Percentiles rank a stretch among this genome's conserved stretches.
These are phyloP conservation scores for Patellifolia procumbens DNA, from an alignment of 179 eudicot species.

Conservation along the genomic window DNA sequence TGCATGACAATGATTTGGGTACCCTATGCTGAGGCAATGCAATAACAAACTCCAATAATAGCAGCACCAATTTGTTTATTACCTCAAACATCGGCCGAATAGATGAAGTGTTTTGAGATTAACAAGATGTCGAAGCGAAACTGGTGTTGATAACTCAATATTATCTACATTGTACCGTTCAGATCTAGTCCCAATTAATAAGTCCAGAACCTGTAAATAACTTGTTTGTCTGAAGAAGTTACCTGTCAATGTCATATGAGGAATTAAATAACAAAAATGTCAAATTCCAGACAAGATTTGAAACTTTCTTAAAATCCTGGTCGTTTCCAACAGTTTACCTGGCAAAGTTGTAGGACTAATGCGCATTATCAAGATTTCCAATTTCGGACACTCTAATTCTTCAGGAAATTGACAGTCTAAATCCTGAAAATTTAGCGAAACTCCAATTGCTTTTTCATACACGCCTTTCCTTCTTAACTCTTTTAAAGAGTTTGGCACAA, in stretches of 20 bases:
- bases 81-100: not conserved
- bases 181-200: not conserved
- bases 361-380: not conserved
- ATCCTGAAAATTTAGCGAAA: not conserved
- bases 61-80: not conserved
- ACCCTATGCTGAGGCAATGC: too few species aligned
- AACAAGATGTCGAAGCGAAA: not conserved
- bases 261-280: not conserved
- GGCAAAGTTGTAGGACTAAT: not conserved
- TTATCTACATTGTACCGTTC: not conserved
- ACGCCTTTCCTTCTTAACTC: not conserved
- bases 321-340: not conserved
- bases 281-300: not conserved
- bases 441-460: constrained; percentile 1
- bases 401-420: not conserved
- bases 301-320: not conserved
- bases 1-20: too few species aligned
- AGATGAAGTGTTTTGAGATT: not conserved
- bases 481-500: not conserved
- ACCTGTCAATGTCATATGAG: not conserved
- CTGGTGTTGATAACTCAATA: not conserved
- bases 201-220: constrained; percentile 1
- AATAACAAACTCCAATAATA: too few species aligned
- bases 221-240: not conserved
- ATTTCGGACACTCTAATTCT: not conserved